Base-by-base conservation (phyloP, 73 alveolate species). In the Diophrys sp. region DNA sequence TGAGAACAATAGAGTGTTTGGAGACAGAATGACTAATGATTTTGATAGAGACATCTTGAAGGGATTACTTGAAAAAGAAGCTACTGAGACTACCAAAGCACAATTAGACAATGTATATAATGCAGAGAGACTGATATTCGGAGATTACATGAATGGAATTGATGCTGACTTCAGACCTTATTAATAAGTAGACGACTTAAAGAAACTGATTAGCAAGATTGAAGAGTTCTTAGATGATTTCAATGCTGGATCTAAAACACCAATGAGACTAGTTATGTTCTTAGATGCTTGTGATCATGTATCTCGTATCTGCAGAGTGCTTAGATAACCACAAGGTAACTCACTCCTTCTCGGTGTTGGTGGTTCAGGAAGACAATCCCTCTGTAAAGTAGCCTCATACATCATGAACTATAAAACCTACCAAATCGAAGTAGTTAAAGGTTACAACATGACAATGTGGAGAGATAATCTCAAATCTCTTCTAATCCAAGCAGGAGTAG, bases 221-320 rank as follows among this genome's bases (percentile, higher is more conserved):
- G 94, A 89, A 77, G 98, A 93, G 66, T 90, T 84, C 83, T 77
- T 93, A 30, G 95, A 93, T 56, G 98, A 93, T 70, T 93, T 88
- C 77, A 93, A 93, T 56, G 70, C 78, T 23, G 33, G 78, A 23
- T 81, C 81, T 67, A 70, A 88, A 25, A 87, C 82, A 79, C 85
- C 95, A 81, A 94, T 98, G 99, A 97, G 96, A 73, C 91, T 98
- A 74, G 99, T 98, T 70, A 94, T 98, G 99, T 98, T 98, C 90
- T 87, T 97, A 77, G 99, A 98, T 89, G 99, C 99, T 34, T 97
- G 99, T 78, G 99, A 97, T 76, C 99, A 98, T 87, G 98, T 98
- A 18, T 83, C 99, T 26, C 92, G 99, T 56, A 98, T 98, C 14
- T 92, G 98, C 74, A 83, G 99, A 56, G 96, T 98, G 31, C 89